These are phyloP conservation scores for Hypomontagnella submonticulosa DNA, from an alignment of 495 filamentous ascomycete genomes.

Conservation along the genomic window DNA sequence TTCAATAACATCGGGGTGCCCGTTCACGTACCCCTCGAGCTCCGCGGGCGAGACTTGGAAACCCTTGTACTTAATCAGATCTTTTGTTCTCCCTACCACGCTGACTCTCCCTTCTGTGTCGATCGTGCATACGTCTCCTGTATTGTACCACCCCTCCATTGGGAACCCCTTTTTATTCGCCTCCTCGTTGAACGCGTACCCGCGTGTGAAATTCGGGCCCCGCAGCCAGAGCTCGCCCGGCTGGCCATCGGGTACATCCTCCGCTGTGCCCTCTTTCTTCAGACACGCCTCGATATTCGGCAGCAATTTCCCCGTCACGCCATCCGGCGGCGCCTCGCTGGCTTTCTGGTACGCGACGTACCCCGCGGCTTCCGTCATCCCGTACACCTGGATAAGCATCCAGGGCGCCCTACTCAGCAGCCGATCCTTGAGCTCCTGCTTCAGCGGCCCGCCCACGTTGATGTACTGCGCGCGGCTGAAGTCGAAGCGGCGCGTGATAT, in stretches of 20 bases:
- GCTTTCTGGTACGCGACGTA: constrained; percentile 44
- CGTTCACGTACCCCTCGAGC: constrained; percentile 71
- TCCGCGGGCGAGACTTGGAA: constrained; percentile 81
- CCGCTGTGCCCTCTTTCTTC: constrained; percentile 33
- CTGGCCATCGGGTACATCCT: constrained; percentile 66
- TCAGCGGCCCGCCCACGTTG: constrained; percentile 41
- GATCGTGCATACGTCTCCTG: constrained; percentile 71
- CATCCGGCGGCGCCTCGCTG: constrained; percentile 28
- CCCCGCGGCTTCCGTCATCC: constrained; percentile 48
- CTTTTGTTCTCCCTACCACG: constrained; percentile 74
- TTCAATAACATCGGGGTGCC: constrained; percentile 72
- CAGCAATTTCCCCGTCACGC: constrained; percentile 37
- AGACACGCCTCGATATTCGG: constrained; percentile 45
- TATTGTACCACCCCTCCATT: constrained; percentile 71
- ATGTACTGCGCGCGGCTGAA: constrained; percentile 39
- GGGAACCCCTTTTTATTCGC: constrained; percentile 67
- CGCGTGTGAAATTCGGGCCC: constrained; percentile 71
- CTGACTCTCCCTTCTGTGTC: constrained; percentile 67
- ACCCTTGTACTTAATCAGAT: constrained; percentile 76
- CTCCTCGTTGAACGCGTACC: constrained; percentile 70
- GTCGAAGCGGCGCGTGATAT: constrained; percentile 34
- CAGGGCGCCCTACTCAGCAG: constrained; percentile 36
- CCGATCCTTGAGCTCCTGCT: constrained; percentile 26
- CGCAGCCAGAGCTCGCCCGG: constrained; percentile 73
- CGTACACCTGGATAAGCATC: constrained; percentile 43